These are phyloP conservation scores for Mariannaea elegans DNA, from an alignment of 2,329 filamentous ascomycete species.

Conservation along the genomic window DNA sequence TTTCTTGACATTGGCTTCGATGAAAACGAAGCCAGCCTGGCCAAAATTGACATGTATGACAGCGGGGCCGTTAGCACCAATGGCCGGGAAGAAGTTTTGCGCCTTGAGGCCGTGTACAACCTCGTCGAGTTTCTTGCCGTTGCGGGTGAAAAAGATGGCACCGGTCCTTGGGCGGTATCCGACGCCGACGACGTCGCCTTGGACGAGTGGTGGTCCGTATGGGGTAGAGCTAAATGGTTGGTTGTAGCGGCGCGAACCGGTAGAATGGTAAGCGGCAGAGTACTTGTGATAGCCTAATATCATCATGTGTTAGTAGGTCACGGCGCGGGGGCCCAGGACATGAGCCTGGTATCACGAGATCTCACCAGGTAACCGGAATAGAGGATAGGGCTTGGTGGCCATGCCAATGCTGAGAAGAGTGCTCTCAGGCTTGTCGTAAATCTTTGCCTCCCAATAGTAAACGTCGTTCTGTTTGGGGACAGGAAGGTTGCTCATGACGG, in stretches of 20 bases:
- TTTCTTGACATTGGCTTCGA: conserved; percentile 99
- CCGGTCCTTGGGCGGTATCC: conserved; percentile 95
- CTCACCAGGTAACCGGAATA: conserved; percentile 92
- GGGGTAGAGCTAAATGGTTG: conserved; percentile 84
- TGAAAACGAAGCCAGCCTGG: conserved; percentile 97
- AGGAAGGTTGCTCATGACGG: conserved; percentile 94
- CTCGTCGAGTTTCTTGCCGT: conserved; percentile 96
- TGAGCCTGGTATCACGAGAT: conserved; percentile 15
- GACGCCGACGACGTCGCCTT: conserved; percentile 95
- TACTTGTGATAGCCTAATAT: conserved; percentile 82
- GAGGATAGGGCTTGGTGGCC: conserved; percentile 94
- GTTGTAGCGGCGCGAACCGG: conserved; percentile 86
- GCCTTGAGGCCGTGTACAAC: conserved; percentile 91
- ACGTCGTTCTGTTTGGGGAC: conserved; percentile 99
- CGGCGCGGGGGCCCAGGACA: neutral
- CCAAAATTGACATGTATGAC: conserved; percentile 97
- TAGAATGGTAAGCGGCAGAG: conserved; percentile 90
- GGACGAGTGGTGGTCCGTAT: conserved; percentile 86
- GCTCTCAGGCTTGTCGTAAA: conserved; percentile 94
- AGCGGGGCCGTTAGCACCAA: conserved; percentile 95
- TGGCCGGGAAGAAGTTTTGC: conserved; percentile 96
- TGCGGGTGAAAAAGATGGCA: conserved; percentile 96
- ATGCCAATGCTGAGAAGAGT: conserved; percentile 91
- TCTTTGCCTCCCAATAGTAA: conserved; percentile 99
- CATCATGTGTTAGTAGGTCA: conserved; percentile 33